A percentile compares a stretch with the other conserved stretches of the same genome.
Conservation (phyloP, 2,329 filamentous ascomycete genomes). For the Daldinia sp. region DNA sequence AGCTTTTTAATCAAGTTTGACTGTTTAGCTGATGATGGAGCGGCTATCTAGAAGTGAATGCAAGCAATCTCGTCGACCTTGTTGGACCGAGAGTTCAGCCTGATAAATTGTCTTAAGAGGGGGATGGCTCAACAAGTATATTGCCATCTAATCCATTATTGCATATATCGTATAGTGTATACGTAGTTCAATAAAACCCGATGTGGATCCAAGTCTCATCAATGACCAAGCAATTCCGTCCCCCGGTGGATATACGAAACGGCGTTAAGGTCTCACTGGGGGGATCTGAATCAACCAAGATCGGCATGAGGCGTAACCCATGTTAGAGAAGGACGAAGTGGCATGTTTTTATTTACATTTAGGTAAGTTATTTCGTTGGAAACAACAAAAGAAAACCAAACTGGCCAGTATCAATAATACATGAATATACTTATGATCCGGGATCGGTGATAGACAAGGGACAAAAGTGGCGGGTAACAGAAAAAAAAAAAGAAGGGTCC, state of each 20-base stretch:
- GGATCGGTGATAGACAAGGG: neutral
- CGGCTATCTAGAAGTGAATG: neutral
- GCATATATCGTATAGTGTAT: neutral
- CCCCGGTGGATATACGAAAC: constrained; percentile 33
- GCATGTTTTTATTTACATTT: constrained; percentile 16
- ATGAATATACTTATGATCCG: neutral
- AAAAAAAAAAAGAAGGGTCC: constrained; percentile 24
- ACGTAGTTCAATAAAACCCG: constrained; percentile 1
- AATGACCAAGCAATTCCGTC: constrained; percentile 22
- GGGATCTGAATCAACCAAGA: constrained; percentile 37
- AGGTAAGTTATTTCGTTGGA: neutral
- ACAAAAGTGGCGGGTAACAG: constrained; percentile 5
- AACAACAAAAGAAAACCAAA: neutral
- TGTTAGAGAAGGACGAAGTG: constrained; percentile 20
- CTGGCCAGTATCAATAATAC: neutral
- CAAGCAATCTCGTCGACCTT: constrained; percentile 13
- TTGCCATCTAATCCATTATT: constrained; percentile 7
- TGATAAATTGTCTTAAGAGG: constrained; percentile 26
- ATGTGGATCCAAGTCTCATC: constrained; percentile 26
- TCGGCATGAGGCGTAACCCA: constrained; percentile 18
- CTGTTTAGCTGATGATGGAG: neutral
- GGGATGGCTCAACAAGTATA: constrained; percentile 24
- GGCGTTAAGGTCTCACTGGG: constrained; percentile 27
- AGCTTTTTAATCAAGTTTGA: no score
- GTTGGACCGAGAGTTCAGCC: constrained; percentile 34